Percentiles rank a stretch among this genome's conserved stretches.
These are phyloP conservation scores for Arctostaphylos glauca DNA, from an alignment of 148 eudicot species.

Conservation along the genomic window DNA sequence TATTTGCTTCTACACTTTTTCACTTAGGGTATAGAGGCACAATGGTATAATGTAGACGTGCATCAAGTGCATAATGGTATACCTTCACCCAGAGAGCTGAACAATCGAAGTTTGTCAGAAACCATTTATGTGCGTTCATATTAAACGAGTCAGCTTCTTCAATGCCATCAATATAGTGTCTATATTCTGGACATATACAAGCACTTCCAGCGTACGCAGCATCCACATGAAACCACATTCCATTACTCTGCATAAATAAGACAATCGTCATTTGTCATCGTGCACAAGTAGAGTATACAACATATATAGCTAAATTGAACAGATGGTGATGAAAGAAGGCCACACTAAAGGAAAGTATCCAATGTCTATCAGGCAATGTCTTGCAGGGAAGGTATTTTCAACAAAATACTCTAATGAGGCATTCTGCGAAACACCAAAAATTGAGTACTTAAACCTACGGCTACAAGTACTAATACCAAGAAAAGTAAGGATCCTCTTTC, in stretches of 20 bases:
- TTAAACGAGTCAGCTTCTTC: constrained; percentile 92
- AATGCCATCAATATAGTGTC: constrained; percentile 73
- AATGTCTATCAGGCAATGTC: constrained; percentile 1
- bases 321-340: not conserved
- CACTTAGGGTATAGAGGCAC: not conserved
- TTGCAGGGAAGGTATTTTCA: not conserved
- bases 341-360: not conserved
- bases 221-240: constrained; percentile 88
- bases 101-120: constrained; percentile 94
- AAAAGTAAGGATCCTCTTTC: not conserved
- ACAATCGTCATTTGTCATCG: not conserved
- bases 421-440: not conserved
- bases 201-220: constrained; percentile 99
- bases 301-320: not conserved
- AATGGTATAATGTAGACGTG: not conserved
- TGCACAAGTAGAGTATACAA: not conserved
- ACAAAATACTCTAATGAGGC: not conserved
- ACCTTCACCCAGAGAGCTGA: constrained; percentile 92
- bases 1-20: not conserved
- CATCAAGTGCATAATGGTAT: constrained; percentile 12
- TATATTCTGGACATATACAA: constrained; percentile 87
- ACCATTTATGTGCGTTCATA: constrained; percentile 96
- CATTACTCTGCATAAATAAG: constrained; percentile 49
- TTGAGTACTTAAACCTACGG: not conserved
- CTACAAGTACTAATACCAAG: not conserved